These are phyloP conservation scores for Tetrahymena borealis DNA, from an alignment of 73 alveolate species.

Conservation along the genomic window DNA sequence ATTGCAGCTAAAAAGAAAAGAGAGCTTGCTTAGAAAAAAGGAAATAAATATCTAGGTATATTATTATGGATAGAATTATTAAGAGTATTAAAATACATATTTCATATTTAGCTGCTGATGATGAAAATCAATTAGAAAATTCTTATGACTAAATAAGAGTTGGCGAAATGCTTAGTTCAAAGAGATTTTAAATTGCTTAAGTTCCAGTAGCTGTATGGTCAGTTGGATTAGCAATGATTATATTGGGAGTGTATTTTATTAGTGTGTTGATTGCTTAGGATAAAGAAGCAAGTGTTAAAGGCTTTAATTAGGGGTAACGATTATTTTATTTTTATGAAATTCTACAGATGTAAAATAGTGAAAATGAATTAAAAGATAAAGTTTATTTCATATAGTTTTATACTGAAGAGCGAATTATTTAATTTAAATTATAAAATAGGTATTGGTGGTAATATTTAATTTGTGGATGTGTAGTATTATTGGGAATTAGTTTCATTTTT, in stretches of 20 bases:
- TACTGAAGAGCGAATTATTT: not conserved
- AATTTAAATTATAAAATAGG: not conserved
- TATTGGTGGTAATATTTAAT: not conserved
- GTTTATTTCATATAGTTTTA: not conserved
- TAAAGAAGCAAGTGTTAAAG: not conserved
- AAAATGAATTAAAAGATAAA: not conserved
- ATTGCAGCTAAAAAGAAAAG: not conserved
- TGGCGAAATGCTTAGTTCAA: not conserved
- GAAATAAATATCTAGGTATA: not conserved
- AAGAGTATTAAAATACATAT: not conserved
- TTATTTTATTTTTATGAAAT: not conserved
- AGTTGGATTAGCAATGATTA: not conserved
- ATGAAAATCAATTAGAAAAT: not conserved
- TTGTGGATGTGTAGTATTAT: not conserved
- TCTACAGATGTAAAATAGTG: not conserved
- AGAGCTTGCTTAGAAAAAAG: not conserved
- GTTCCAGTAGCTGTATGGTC: not conserved
- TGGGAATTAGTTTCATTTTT: not conserved
- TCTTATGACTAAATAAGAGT: too few species aligned
- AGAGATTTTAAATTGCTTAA: not conserved
- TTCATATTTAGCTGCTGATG: not conserved
- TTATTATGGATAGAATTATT: not conserved
- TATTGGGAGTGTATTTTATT: not conserved
- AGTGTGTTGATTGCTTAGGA: not conserved
- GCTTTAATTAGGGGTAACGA: not conserved